Evolutionary conservation across 192 early-diverging fungal species (phyloP).

Genomic region (Coemansia sp.): DNA sequence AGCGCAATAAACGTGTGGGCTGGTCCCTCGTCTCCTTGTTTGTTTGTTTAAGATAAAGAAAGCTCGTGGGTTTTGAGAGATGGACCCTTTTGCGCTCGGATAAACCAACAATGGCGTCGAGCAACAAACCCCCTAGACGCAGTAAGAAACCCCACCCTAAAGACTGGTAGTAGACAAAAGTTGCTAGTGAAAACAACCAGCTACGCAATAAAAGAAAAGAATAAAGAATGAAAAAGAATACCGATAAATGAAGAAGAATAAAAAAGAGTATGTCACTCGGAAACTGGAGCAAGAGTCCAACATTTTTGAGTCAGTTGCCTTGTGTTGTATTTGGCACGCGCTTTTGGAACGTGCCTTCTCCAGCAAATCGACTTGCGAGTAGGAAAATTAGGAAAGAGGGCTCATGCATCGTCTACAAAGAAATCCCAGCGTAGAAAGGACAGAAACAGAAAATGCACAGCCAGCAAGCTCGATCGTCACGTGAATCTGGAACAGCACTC

Average conservation of each 20-base stretch:
- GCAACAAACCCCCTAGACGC: background rate
- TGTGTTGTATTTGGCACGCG: background rate
- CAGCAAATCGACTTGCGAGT: background rate
- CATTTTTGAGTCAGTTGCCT: background rate
- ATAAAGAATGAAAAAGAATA: background rate
- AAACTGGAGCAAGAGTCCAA: background rate
- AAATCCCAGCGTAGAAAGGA: conserved; percentile 4
- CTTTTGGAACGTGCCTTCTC: background rate
- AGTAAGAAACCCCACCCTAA: too few relatives aligned
- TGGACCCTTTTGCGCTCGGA: background rate
- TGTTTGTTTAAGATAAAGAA: too few relatives aligned
- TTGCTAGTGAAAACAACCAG: too few relatives aligned
- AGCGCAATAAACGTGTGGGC: too few relatives aligned
- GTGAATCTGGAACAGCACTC: background rate
- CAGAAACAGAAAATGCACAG: background rate
- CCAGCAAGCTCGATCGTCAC: background rate
- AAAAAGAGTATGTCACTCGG: background rate
- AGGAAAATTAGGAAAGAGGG: background rate
- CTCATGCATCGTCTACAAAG: conserved; percentile 10
- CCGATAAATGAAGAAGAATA: background rate
- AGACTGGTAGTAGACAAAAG: too few relatives aligned
- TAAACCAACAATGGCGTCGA: conserved; percentile 1
- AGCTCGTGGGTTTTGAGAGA: background rate
- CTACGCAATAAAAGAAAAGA: background rate
- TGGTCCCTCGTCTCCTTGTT: too few relatives aligned